Conservation (phyloP, 2,329 filamentous ascomycete species). For the Monascus ruber region DNA sequence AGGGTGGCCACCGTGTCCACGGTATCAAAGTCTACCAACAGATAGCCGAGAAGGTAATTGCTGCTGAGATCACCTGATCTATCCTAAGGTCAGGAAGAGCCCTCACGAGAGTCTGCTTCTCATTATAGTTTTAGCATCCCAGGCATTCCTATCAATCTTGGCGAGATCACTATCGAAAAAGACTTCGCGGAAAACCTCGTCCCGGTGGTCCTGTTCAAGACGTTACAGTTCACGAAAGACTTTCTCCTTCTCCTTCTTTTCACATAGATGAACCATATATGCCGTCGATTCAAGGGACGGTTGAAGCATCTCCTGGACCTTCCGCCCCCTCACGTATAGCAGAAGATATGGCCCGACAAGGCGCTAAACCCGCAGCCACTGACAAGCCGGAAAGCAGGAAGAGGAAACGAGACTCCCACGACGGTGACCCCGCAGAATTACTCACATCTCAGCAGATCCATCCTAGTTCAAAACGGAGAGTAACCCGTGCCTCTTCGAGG, state of each 20-base stretch:
- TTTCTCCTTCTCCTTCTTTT: conserved; percentile 1
- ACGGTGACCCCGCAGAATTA: neutral
- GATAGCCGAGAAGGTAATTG: conserved; percentile 26
- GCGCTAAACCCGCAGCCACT: too few species aligned
- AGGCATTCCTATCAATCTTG: conserved; percentile 39
- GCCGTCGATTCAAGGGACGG: neutral
- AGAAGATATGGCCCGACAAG: too few species aligned
- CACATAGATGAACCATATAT: conserved; percentile 1
- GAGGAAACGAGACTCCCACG: conserved; percentile 9
- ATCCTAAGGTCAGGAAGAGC: neutral
- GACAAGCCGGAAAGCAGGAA: conserved; percentile 6
- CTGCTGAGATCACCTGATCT: neutral
- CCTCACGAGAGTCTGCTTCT: conserved; percentile 1
- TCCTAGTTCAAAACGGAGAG: conserved; percentile 5
- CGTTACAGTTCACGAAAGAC: conserved; percentile 2
- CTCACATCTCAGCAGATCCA: neutral
- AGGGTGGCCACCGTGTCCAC: conserved; percentile 17
- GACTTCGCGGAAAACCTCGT: conserved; percentile 22
- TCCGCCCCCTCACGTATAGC: neutral
- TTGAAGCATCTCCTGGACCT: neutral
- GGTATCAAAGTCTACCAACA: conserved; percentile 38
- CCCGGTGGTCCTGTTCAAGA: conserved; percentile 15
- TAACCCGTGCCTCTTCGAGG: conserved; percentile 1
- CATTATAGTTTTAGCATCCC: conserved; percentile 17
- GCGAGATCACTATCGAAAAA: conserved; percentile 36